These are phyloP conservation scores for Nemania sp. DNA, from an alignment of 2,329 filamentous ascomycete species.

Conservation along the genomic window DNA sequence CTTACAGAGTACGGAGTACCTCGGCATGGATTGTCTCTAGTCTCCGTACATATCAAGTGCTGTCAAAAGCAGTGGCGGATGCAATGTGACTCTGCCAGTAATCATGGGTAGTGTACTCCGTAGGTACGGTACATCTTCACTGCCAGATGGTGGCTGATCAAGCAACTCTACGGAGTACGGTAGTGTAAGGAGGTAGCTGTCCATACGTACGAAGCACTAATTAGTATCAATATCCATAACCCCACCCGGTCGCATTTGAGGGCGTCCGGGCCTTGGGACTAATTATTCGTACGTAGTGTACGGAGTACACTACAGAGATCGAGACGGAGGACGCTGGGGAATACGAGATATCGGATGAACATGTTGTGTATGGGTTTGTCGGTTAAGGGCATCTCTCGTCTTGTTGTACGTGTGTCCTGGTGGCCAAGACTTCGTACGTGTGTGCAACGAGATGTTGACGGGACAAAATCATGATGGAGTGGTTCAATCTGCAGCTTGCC, in stretches of 20 bases:
- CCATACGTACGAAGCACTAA: no score
- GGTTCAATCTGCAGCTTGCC: conserved; percentile 16
- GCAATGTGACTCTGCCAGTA: background rate
- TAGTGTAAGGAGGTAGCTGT: no score
- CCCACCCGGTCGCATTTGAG: no score
- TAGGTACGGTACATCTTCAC: no score
- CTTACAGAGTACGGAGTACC: no score
- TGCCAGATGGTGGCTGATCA: conserved; percentile 10
- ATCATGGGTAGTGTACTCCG: no score
- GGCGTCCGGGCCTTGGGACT: no score
- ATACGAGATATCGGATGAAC: conserved; percentile 12
- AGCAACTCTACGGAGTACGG: no score
- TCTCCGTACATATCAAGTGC: no score
- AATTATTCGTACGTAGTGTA: no score
- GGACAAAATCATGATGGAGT: conserved; percentile 4
- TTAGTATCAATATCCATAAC: no score
- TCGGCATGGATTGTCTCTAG: no score
- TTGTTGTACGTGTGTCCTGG: conserved; percentile 11
- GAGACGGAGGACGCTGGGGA: background rate
- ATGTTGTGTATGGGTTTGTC: conserved; percentile 4
- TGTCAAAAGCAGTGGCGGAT: background rate
- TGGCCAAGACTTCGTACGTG: background rate
- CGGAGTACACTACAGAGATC: background rate
- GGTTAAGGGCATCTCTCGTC: conserved; percentile 7
- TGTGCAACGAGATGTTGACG: background rate